Evolutionary conservation across 176 grass and related monocot species (phyloP).

Genomic region (Musa itinerans): DNA sequence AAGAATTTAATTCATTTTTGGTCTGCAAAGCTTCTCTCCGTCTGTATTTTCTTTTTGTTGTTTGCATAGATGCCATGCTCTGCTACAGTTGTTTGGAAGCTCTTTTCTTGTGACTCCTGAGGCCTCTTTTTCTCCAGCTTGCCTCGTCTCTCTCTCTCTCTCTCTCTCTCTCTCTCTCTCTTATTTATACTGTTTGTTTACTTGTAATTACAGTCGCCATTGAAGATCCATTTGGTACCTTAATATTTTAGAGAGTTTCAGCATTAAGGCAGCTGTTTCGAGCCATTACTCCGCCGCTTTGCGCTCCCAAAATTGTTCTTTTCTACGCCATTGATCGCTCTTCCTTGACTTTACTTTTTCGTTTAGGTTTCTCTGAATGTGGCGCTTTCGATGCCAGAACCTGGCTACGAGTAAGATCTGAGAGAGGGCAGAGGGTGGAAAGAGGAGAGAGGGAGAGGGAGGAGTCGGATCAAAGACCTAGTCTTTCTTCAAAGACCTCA

Average conservation of each 20-base stretch:
- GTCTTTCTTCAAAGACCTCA: background rate
- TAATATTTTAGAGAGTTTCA: background rate
- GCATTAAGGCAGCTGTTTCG: background rate
- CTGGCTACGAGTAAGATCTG: constrained; percentile 19
- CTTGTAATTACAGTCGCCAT: background rate
- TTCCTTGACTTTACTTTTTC: background rate
- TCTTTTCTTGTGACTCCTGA: background rate
- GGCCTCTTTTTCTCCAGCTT: background rate
- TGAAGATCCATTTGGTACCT: background rate
- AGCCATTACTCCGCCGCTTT: background rate
- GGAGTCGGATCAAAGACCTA: background rate
- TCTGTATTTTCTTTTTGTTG: background rate
- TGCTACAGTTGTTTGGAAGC: background rate
- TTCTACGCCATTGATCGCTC: background rate
- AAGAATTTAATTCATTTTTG: background rate
- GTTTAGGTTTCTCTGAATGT: background rate
- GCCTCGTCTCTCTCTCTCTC: too few relatives aligned
- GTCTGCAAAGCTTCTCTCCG: background rate
- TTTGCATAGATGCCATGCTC: background rate
- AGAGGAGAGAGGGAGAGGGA: background rate
- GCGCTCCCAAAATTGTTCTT: background rate
- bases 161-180: background rate
- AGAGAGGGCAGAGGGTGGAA: background rate
- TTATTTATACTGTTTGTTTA: background rate
- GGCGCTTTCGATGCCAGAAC: background rate